Percentiles rank a stretch among this genome's conserved stretches.
Evolutionary conservation across 2,329 filamentous ascomycete genomes (phyloP).

Genomic region (Trichophyton mentagrophytes): DNA sequence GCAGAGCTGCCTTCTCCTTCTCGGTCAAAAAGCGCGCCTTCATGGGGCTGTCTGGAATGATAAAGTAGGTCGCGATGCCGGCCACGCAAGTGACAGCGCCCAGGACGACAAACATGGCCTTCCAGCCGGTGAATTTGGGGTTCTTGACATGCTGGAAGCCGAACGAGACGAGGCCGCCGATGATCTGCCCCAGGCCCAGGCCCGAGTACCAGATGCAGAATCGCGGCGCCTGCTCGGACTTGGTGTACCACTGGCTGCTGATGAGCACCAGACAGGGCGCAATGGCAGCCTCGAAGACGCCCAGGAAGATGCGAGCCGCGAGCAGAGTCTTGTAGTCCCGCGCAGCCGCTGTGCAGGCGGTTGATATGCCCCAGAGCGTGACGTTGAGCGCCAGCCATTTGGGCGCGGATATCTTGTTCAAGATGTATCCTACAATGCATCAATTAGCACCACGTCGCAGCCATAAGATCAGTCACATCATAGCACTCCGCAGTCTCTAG

Average conservation of each 20-base stretch:
- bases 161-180: conserved; percentile 19
- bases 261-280: conserved; percentile 20
- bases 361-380: conserved; percentile 45
- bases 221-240: conserved; percentile 41
- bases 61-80: conserved; percentile 2
- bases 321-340: conserved; percentile 24
- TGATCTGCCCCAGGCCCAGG: conserved; percentile 34
- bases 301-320: conserved; percentile 21
- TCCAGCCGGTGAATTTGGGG: conserved; percentile 17
- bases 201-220: conserved; percentile 49
- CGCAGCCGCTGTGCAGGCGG: conserved; percentile 38
- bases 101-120: conserved; percentile 8
- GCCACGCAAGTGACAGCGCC: conserved; percentile 6
- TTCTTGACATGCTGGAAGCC: conserved; percentile 16
- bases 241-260: conserved; percentile 24
- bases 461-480: neutral
- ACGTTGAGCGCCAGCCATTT: conserved; percentile 51
- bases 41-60: conserved; percentile 9
- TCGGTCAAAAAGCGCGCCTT: conserved; percentile 11
- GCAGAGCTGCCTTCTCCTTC: conserved; percentile 11
- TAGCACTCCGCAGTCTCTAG: too few species aligned
- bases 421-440: conserved; percentile 36
- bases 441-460: neutral
- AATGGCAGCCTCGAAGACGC: conserved; percentile 22
- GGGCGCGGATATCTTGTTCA: conserved; percentile 48